Evolutionary conservation across 2,329 filamentous ascomycete genomes (phyloP), one percentile per base, ranked within the genome.

Genomic region (Lasiodiplodia hormozganensis): DNA sequence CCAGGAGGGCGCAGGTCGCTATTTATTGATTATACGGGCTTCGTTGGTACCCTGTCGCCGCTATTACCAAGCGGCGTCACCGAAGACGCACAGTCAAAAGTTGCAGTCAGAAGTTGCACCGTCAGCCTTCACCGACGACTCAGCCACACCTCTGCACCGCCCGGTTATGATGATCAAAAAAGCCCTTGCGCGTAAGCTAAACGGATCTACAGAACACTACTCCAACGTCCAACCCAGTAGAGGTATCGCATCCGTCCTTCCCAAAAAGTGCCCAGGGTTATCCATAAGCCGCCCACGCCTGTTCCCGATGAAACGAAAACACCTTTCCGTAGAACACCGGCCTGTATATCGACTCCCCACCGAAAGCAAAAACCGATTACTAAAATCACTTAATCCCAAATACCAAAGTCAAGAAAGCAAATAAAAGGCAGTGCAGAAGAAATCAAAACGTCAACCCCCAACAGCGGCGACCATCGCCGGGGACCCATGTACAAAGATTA

Each of bases 401-500:
- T 31, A 21, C 28, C n/a, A 31, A 40, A 36, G 38, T 6, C 16
- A n/a, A 51, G 52, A 34, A 38, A 18, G 21, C 21, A 56, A 16
- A n/a, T 18, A 34, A 23, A 36, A 34, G 28, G 18, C 43, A 47
- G n/a, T 16, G 18, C 43, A 47, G 43, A 47, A 47, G 23, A 31
- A 34, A 49, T 62, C 31, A 23, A 62, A 51, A 62, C 10, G 25
- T 12, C 28, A 34, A 14, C 60, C 52, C 58, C 40, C 6, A 58
- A 43, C 21, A 6, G 21, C n/a, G 49, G 49, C 11, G 12, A 25
- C 40, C 58, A 31, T 25, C 31, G 28, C 54, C 12, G 49, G 36
- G 38, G 28, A 16, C 54, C 56, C 56, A 58, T 68, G 65, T 68
- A 68, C 65, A 68, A 25, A 68, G 56, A 62, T 68, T 68, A 68